Conservation (phyloP, 805 yeast species). For the Yarrowia sp. region DNA sequence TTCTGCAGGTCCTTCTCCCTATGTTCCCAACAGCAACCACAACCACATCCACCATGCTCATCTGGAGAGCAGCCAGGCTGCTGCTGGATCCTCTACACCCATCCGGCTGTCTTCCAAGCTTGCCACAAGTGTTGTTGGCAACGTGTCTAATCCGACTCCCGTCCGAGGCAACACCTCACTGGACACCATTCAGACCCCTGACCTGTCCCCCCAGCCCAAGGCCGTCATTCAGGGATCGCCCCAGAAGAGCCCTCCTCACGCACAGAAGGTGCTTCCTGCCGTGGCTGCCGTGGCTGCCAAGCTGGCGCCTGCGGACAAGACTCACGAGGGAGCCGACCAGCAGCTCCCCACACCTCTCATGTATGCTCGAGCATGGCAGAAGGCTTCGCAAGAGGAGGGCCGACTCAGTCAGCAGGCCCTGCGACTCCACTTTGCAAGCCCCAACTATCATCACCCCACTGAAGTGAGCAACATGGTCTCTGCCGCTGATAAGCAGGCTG, state of each 20-base stretch:
- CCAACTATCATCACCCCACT: background rate
- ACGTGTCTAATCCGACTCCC: constrained; percentile 2
- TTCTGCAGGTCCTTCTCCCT: background rate
- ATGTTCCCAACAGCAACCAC: background rate
- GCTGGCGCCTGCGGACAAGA: too few relatives aligned
- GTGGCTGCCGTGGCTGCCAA: too few relatives aligned
- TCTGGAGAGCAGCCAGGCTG: constrained; percentile 5
- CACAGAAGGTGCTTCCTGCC: background rate
- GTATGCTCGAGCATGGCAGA: background rate
- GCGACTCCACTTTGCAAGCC: background rate
- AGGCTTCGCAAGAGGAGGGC: constrained; percentile 4
- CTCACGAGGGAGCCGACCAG: background rate
- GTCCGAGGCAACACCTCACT: constrained; percentile 8
- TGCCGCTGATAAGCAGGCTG: background rate
- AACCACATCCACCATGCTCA: constrained; percentile 18
- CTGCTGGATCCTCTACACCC: constrained; percentile 11
- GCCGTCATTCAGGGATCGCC: constrained; percentile 4
- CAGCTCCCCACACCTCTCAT: background rate
- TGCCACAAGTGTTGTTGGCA: background rate
- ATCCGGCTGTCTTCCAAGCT: constrained; percentile 9
- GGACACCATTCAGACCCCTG: constrained; percentile 13
- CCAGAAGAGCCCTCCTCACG: constrained; percentile 11
- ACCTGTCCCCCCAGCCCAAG: constrained; percentile 21
- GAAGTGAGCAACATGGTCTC: background rate
- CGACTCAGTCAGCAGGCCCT: constrained; percentile 15